phyloP scores from a whole-genome alignment of 225 moss, liverwort and hornwort species.

The Lunularia cruciata region DNA sequence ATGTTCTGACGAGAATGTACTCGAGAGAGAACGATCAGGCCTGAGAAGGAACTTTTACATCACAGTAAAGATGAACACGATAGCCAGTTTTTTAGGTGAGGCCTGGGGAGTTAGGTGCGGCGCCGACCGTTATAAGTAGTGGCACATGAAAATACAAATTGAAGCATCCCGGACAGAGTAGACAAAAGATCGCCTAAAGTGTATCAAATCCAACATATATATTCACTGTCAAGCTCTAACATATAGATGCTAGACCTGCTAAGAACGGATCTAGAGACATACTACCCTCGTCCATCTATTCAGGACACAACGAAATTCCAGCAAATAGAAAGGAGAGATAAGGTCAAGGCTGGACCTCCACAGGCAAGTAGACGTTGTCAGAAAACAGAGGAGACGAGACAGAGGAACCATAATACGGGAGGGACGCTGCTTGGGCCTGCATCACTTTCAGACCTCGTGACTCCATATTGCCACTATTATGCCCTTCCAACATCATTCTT shows the following conservation, averaged over 20 bases:
- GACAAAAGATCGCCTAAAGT: no score
- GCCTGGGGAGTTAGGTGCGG: no score
- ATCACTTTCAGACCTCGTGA: conserved; percentile 45
- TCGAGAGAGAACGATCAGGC: no score
- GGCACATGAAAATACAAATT: no score
- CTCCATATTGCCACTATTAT: conserved; percentile 37
- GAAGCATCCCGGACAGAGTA: no score
- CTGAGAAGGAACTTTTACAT: no score
- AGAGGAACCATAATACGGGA: conserved; percentile 43
- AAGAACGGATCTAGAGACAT: background rate
- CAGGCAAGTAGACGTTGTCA: conserved; percentile 42
- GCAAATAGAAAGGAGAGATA: conserved; percentile 1
- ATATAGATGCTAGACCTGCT: background rate
- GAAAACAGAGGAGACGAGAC: conserved; percentile 42
- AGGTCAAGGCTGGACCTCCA: conserved; percentile 37
- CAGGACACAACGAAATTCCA: background rate
- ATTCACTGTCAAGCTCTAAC: no score
- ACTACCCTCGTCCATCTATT: background rate
- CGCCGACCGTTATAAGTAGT: no score
- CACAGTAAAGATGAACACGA: no score
- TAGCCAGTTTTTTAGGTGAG: no score
- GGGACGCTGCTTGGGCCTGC: conserved; percentile 49
- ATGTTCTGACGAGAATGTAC: no score
- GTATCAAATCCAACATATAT: no score
- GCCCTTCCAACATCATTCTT: conserved; percentile 47